A percentile compares a stretch with the other conserved stretches of the same genome.
Conservation (phyloP, 2,329 filamentous ascomycete genomes). For the Hypoxylon sp. region DNA sequence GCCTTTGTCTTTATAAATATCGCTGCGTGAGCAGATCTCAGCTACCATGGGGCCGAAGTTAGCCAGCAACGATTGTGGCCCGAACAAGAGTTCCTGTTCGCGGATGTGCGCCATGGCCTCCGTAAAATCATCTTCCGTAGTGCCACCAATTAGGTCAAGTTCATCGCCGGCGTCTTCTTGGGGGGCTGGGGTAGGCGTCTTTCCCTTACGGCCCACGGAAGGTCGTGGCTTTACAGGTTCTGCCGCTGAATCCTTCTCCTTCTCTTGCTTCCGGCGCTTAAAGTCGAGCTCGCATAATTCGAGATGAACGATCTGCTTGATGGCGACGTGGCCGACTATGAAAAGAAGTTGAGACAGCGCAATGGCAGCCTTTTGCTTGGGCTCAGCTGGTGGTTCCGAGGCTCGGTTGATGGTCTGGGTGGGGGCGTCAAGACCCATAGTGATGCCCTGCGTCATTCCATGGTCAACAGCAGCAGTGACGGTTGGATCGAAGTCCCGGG, state of each 20-base stretch:
- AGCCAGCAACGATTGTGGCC: slow-evolving; percentile 85
- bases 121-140: slow-evolving; percentile 93
- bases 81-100: slow-evolving; percentile 85
- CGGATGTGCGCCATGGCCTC: slow-evolving; percentile 89
- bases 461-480: slow-evolving; percentile 54
- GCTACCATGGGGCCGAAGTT: slow-evolving; percentile 92
- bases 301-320: slow-evolving; percentile 98
- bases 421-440: slow-evolving; percentile 51
- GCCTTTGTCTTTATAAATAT: slow-evolving; percentile 88
- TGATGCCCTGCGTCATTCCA: slow-evolving; percentile 57
- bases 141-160: slow-evolving; percentile 95
- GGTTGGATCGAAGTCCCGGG: slow-evolving; percentile 60
- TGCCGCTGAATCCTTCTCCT: slow-evolving; percentile 75
- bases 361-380: slow-evolving; percentile 78
- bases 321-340: slow-evolving; percentile 94
- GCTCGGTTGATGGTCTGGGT: slow-evolving; percentile 53
- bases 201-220: slow-evolving; percentile 52
- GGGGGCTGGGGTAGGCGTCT: slow-evolving; percentile 57
- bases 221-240: slow-evolving; percentile 58
- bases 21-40: slow-evolving; percentile 96
- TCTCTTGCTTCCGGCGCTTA: slow-evolving; percentile 93
- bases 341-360: slow-evolving; percentile 92
- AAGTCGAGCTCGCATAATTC: slow-evolving; percentile 98
- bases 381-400: slow-evolving; percentile 57
- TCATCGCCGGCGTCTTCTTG: slow-evolving; percentile 83